Evolutionary conservation across 176 grass and related monocot genomes (phyloP).

Genomic region (Avena eriantha): DNA sequence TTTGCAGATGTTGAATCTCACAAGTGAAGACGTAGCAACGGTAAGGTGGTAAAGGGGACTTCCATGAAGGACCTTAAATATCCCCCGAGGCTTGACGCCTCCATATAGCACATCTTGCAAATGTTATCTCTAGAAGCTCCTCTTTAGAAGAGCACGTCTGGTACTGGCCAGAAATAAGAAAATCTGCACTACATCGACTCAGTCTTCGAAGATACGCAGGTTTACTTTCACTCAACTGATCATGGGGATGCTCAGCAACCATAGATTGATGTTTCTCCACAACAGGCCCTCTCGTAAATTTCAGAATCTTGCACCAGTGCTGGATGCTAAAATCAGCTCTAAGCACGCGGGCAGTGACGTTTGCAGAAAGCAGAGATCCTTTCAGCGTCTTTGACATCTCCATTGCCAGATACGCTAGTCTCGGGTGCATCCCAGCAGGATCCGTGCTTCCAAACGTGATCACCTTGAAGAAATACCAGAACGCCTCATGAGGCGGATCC

Average conservation of each 20-base stretch:
- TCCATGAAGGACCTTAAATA: conserved; percentile 17
- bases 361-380: background rate
- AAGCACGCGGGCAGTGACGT: background rate
- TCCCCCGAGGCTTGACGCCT: background rate
- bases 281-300: background rate
- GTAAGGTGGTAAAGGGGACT: conserved; percentile 26
- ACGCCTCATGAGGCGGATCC: background rate
- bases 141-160: background rate
- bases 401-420: background rate
- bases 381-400: background rate
- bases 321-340: background rate
- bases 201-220: background rate
- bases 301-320: background rate
- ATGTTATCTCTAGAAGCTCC: background rate
- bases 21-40: background rate
- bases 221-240: background rate
- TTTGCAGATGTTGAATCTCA: background rate
- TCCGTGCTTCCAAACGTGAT: background rate
- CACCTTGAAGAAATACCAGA: background rate
- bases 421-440: background rate
- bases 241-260: background rate
- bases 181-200: background rate
- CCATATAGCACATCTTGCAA: background rate
- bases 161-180: background rate
- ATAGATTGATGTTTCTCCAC: background rate